These are phyloP conservation scores for Pichia membranifaciens DNA, from an alignment of 805 yeast species.

Conservation along the genomic window DNA sequence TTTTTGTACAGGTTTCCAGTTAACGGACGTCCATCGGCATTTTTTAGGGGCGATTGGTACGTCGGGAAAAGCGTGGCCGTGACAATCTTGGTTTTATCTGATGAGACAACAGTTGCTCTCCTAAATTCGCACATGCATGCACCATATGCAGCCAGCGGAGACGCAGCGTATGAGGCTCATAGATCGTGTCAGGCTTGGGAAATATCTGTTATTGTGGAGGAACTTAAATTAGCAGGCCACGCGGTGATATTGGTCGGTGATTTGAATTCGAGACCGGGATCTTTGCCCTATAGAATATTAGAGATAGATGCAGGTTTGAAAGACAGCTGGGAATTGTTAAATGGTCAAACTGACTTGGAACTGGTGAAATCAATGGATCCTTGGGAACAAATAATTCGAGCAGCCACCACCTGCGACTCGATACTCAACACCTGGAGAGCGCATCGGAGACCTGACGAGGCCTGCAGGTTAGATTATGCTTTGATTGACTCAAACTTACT, in stretches of 20 bases:
- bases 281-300: slow-evolving; percentile 71
- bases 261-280: slow-evolving; percentile 81
- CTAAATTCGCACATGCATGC: slow-evolving; percentile 97
- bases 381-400: slow-evolving; percentile 56
- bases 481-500: slow-evolving; percentile 57
- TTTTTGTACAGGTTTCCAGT: slow-evolving; percentile 81
- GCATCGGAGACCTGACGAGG: slow-evolving; percentile 50
- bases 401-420: slow-evolving; percentile 90
- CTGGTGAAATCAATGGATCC: slow-evolving; percentile 45
- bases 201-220: slow-evolving; percentile 58
- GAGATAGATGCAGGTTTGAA: slow-evolving; percentile 60
- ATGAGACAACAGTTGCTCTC: slow-evolving; percentile 55
- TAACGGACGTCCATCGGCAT: slow-evolving; percentile 91
- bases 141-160: slow-evolving; percentile 78
- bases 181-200: slow-evolving; percentile 97
- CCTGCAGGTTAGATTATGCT: slow-evolving; percentile 88
- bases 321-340: slow-evolving; percentile 77
- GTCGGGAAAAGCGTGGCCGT: slow-evolving; percentile 89
- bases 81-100: slow-evolving; percentile 54
- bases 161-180: slow-evolving; percentile 85
- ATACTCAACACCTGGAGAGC: slow-evolving; percentile 81
- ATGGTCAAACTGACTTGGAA: slow-evolving; percentile 42
- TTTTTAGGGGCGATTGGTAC: slow-evolving; percentile 93
- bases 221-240: slow-evolving; percentile 67
- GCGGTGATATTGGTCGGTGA: slow-evolving; percentile 91